phyloP scores from a whole-genome alignment of 331 rosid genomes.

The Rhamnella rubrinervis region DNA sequence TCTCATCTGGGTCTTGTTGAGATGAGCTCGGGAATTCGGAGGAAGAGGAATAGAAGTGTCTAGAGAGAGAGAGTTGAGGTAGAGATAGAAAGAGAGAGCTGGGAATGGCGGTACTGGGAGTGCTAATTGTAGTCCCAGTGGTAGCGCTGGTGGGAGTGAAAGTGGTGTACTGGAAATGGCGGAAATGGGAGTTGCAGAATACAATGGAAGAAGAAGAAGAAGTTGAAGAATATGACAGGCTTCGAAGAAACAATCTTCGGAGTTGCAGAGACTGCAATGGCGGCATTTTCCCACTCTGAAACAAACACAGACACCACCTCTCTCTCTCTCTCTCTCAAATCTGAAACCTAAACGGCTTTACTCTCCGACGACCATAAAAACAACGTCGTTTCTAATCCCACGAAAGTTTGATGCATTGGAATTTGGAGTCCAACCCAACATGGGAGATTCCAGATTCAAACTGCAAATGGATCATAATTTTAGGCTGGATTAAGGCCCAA shows the following conservation, averaged over 20 bases:
- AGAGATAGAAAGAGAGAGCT: constrained; percentile 15
- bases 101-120: not conserved
- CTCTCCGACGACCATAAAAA: too few relatives aligned
- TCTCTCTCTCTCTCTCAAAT: not conserved
- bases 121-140: not conserved
- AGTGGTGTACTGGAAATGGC: constrained; percentile 19
- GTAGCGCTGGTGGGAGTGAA: not conserved
- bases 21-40: constrained; percentile 9
- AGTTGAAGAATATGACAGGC: constrained; percentile 26
- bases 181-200: constrained; percentile 18
- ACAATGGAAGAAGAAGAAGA: constrained; percentile 24
- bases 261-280: constrained; percentile 58
- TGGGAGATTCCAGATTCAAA: too few relatives aligned
- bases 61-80: constrained; percentile 23
- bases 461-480: too few relatives aligned
- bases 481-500: too few relatives aligned
- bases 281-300: constrained; percentile 40
- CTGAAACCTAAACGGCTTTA: not conserved
- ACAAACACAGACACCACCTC: not conserved
- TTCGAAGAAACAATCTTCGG: constrained; percentile 48
- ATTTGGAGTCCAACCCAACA: too few relatives aligned
- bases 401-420: too few relatives aligned
- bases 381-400: too few relatives aligned
- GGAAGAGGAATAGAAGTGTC: constrained; percentile 38
- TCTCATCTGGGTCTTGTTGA: constrained; percentile 34